These are phyloP conservation scores for Zelonia costaricensis DNA, from an alignment of 208 protist species.

Conservation along the genomic window DNA sequence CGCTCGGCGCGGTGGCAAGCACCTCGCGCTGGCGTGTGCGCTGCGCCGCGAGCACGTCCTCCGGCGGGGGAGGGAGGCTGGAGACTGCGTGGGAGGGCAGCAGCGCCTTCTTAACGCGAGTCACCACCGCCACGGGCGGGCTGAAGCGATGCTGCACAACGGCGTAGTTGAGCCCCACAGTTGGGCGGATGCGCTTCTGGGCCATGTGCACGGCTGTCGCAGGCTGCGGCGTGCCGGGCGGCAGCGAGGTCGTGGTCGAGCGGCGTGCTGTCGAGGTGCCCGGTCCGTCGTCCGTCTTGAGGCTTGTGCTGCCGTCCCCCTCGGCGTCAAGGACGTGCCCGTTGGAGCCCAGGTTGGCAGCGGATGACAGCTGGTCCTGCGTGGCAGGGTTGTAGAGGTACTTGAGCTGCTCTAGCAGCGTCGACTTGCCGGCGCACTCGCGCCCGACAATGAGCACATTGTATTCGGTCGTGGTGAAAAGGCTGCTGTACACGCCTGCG, in stretches of 20 bases:
- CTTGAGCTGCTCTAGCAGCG: slow-evolving; percentile 98
- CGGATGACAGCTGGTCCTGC: no score
- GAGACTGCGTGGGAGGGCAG: slow-evolving; percentile 38
- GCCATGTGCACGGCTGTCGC: slow-evolving; percentile 36
- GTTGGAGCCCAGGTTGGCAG: no score
- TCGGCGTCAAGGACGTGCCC: no score
- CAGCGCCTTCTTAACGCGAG: slow-evolving; percentile 67
- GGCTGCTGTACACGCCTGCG: slow-evolving; percentile 51
- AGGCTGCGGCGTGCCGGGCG: slow-evolving; percentile 22
- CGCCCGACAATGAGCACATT: slow-evolving; percentile 94
- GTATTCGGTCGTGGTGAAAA: slow-evolving; percentile 87
- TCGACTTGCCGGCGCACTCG: slow-evolving; percentile 97
- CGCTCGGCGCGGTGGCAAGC: slow-evolving; percentile 12
- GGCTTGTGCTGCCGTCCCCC: no score
- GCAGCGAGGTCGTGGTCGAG: slow-evolving; percentile 1
- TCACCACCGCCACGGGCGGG: slow-evolving; percentile 16
- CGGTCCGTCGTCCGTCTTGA: background rate
- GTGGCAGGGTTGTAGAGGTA: slow-evolving; percentile 55
- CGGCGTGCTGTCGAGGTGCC: background rate
- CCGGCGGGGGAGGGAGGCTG: slow-evolving; percentile 47
- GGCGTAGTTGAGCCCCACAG: slow-evolving; percentile 98
- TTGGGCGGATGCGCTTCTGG: slow-evolving; percentile 94
- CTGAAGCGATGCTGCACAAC: slow-evolving; percentile 79
- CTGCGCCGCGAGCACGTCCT: slow-evolving; percentile 11
- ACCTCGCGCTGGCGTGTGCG: slow-evolving; percentile 13